phyloP scores from a whole-genome alignment of 148 eudicot species.

The Camellia japonica region DNA sequence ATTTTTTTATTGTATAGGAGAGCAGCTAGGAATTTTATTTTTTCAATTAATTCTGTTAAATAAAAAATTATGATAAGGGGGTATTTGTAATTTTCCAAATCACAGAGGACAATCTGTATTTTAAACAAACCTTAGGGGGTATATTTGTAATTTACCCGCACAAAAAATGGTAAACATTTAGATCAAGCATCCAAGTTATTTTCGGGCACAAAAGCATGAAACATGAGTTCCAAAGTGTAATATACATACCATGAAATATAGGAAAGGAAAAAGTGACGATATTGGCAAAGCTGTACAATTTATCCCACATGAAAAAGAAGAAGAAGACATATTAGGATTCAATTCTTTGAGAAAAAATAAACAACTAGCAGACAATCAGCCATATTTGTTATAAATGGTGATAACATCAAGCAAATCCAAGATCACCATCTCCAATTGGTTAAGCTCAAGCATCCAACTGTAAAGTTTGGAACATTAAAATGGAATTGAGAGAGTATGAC shows the following conservation, averaged over 20 bases:
- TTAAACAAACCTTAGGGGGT: no score
- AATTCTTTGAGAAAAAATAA: neutral
- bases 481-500: neutral
- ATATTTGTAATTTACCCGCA: neutral
- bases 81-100: no score
- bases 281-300: conserved; percentile 61
- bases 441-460: neutral
- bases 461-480: neutral
- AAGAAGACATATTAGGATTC: conserved; percentile 16
- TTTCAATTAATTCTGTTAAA: no score
- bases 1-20: no score
- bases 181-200: neutral
- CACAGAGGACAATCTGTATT: no score
- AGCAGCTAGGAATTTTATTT: no score
- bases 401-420: neutral
- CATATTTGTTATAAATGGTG: neutral
- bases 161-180: neutral
- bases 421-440: neutral
- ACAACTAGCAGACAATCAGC: neutral
- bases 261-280: conserved; percentile 73
- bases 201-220: no score
- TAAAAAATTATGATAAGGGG: no score
- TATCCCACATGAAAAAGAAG: neutral
- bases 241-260: conserved; percentile 61
- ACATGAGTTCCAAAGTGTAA: neutral